Evolutionary conservation across 371 early-diverging fungal species (phyloP), one percentile per base, ranked within the genome.

Genomic region (Rhizopus delemar): DNA sequence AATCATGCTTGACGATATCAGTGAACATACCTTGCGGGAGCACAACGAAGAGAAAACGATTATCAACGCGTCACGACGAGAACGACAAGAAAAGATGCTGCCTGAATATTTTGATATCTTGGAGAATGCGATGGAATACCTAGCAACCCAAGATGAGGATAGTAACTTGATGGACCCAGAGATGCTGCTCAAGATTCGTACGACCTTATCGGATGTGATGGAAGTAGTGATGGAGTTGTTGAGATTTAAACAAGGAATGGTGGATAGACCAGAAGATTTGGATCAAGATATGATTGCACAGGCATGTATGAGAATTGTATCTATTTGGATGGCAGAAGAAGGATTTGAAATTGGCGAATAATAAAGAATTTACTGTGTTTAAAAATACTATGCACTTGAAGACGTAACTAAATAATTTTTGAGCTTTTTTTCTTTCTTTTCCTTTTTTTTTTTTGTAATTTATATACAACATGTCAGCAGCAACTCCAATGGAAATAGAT

Each of bases 51-150:
- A 50, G 22, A 54, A 57, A 31, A 59, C 49, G 13, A 61, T 43
- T 5, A 35, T 53, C 5, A 41, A 70, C 32, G 51, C 51, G 13
- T 45, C 52, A 53, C 67, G 66, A 46, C 62, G 70, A 16, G 39
- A 12, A 4, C 62, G 70, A 5, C 74, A 80, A 36, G 65, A 72
- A 46, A 59, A 29, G 7, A 77, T 81, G 65, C 31, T 81, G 2
- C 81, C 80, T 9, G 64, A 76, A 5, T 79, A 71, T 43, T 75
- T 67, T 55, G 75, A 77, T 46, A 81, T 81, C 15, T 32, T 83
- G 3, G 83, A 83, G 55, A 56, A 59, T 3, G 68, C 71, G 5
- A 79, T 83, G 41, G 70, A 70, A 12, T 78, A 70, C 50, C 56
- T 75, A 31, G 65, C 76, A 5, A 54, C 50, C 0, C 61, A 67